Evolutionary conservation across 495 filamentous ascomycete species (phyloP).

Genomic region (Tetracladium setigerum): DNA sequence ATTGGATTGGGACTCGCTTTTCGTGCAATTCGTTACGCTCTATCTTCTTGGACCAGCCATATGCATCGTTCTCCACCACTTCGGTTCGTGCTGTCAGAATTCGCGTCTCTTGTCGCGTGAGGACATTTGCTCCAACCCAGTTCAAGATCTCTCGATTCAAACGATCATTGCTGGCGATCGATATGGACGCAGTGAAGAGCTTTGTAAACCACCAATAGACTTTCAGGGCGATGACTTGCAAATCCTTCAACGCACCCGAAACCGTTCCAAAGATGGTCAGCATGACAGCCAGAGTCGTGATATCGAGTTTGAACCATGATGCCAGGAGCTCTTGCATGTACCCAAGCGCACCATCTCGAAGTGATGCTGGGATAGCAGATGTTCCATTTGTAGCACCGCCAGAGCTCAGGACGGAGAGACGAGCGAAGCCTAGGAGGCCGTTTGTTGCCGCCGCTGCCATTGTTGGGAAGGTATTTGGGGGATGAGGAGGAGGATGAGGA

Average conservation of each 20-base stretch:
- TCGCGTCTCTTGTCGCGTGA: slow-evolving; percentile 1
- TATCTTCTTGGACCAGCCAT: background rate
- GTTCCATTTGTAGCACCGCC: no score
- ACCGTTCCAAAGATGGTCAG: slow-evolving; percentile 27
- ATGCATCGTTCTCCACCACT: slow-evolving; percentile 21
- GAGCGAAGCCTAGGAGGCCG: no score
- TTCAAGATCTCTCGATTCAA: slow-evolving; percentile 13
- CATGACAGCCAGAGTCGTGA: slow-evolving; percentile 23
- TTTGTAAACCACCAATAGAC: slow-evolving; percentile 10
- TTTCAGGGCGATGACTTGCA: slow-evolving; percentile 18
- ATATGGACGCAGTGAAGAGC: slow-evolving; percentile 8
- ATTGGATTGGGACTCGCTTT: slow-evolving; percentile 35
- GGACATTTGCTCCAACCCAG: slow-evolving; percentile 6
- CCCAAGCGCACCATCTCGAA: no score
- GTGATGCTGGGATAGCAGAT: no score
- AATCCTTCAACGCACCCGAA: slow-evolving; percentile 17
- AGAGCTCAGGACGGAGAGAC: no score
- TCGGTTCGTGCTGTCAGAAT: slow-evolving; percentile 8
- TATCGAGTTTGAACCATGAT: slow-evolving; percentile 14
- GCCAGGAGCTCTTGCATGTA: no score
- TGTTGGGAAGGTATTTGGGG: no score
- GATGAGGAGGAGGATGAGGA: no score
- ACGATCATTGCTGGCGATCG: slow-evolving; percentile 6
- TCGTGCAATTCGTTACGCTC: slow-evolving; percentile 22
- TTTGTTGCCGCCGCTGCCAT: no score